These are phyloP conservation scores for Panus rudis DNA, from an alignment of 768 basidiomycete species.

Conservation along the genomic window DNA sequence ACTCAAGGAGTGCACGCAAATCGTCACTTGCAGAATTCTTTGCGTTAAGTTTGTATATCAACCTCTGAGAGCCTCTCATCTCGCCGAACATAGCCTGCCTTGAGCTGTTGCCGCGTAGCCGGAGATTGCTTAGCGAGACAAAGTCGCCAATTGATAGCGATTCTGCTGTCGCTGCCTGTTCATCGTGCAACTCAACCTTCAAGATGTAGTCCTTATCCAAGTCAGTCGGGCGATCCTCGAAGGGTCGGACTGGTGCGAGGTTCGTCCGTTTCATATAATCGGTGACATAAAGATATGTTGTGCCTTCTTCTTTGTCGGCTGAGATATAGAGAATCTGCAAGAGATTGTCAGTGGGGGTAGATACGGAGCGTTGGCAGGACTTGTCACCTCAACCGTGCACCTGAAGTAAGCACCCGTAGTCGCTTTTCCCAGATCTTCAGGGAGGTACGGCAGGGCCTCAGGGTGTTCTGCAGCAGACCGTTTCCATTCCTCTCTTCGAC, in stretches of 20 bases:
- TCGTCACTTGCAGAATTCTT: slow-evolving; percentile 29
- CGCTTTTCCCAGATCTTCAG: slow-evolving; percentile 41
- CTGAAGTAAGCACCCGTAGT: slow-evolving; percentile 37
- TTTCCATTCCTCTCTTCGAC: slow-evolving; percentile 40
- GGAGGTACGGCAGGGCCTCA: slow-evolving; percentile 29
- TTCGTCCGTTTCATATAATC: slow-evolving; percentile 54
- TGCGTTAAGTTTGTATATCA: slow-evolving; percentile 36
- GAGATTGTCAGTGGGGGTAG: background rate
- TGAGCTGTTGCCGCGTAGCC: no score
- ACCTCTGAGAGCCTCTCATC: slow-evolving; percentile 38
- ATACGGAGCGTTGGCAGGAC: background rate
- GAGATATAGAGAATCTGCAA: slow-evolving; percentile 37
- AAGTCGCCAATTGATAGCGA: slow-evolving; percentile 33
- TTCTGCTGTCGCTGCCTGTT: slow-evolving; percentile 35
- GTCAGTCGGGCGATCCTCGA: slow-evolving; percentile 28
- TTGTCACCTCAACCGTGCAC: slow-evolving; percentile 52
- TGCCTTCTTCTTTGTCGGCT: slow-evolving; percentile 25
- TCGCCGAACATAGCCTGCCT: slow-evolving; percentile 37
- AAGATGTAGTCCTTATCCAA: slow-evolving; percentile 42
- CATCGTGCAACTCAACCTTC: slow-evolving; percentile 42
- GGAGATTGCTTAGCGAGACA: slow-evolving; percentile 45
- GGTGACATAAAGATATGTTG: slow-evolving; percentile 47
- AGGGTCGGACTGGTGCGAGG: slow-evolving; percentile 27
- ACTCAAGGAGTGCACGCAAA: slow-evolving; percentile 38
- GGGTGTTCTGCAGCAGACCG: slow-evolving; percentile 20